Evolutionary conservation across 805 yeast genomes (phyloP).

Genomic region (Lipomyces chichibuensis): DNA sequence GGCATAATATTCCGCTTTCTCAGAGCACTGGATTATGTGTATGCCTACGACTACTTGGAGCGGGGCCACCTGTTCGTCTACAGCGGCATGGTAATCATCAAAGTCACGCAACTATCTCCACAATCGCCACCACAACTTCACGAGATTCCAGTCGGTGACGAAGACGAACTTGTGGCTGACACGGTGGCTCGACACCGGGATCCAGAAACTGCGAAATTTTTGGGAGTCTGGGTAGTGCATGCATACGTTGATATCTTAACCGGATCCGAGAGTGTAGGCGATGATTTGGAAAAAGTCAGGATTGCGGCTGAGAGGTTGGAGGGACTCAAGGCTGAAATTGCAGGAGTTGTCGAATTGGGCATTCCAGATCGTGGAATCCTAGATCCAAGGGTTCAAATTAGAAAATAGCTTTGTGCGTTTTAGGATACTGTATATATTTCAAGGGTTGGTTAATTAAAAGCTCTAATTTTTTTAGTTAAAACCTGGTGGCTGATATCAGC

Average conservation of each 20-base stretch:
- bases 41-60: constrained; percentile 31
- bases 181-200: constrained; percentile 23
- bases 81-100: constrained; percentile 22
- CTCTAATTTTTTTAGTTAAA: no score
- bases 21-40: constrained; percentile 31
- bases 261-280: constrained; percentile 22
- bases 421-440: background rate
- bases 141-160: constrained; percentile 20
- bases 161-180: constrained; percentile 22
- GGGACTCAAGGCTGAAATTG: constrained; percentile 22
- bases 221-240: constrained; percentile 29
- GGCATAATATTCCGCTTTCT: constrained; percentile 20
- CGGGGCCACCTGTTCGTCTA: constrained; percentile 28
- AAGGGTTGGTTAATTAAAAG: no score
- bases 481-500: no score
- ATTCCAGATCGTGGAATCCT: constrained; percentile 33
- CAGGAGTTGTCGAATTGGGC: constrained; percentile 26
- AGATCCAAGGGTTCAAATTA: constrained; percentile 32
- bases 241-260: constrained; percentile 31
- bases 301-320: constrained; percentile 27
- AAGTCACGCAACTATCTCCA: constrained; percentile 23
- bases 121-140: constrained; percentile 24
- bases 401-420: constrained; percentile 11
- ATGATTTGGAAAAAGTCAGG: constrained; percentile 24
- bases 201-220: constrained; percentile 18